A percentile compares a stretch with the other conserved stretches of the same genome.
Evolutionary conservation across 352 stramenopile species (phyloP).

Genomic region (Thalassiosira livingstoniorum): DNA sequence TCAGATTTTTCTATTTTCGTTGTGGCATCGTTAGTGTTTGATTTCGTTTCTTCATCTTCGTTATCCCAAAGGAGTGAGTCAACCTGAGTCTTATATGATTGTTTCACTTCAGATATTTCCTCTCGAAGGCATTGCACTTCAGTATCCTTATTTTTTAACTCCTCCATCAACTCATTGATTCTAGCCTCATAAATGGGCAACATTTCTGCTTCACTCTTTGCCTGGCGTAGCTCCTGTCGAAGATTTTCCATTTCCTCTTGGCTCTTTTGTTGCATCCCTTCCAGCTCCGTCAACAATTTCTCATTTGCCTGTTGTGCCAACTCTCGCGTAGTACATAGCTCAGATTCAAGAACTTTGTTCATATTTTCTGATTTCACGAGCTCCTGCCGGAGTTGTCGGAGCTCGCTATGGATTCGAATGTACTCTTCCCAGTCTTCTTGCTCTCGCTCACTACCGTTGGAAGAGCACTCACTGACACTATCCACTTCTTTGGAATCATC

Average conservation of each 20-base stretch:
- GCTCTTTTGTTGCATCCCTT: neutral
- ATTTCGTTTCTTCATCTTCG: too few relatives aligned
- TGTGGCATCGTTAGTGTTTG: too few relatives aligned
- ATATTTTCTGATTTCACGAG: slow-evolving; percentile 22
- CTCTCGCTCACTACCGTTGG: slow-evolving; percentile 2
- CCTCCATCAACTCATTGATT: slow-evolving; percentile 23
- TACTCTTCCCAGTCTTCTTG: slow-evolving; percentile 34
- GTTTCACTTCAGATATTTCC: slow-evolving; percentile 19
- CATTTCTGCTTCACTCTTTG: neutral
- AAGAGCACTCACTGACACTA: neutral
- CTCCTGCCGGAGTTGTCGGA: slow-evolving; percentile 14
- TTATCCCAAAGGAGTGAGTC: slow-evolving; percentile 14
- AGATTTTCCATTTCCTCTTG: slow-evolving; percentile 13
- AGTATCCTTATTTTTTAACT: slow-evolving; percentile 21
- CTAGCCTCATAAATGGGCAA: slow-evolving; percentile 20
- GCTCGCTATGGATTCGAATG: slow-evolving; percentile 12
- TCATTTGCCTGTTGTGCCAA: slow-evolving; percentile 12
- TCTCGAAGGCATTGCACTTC: slow-evolving; percentile 13
- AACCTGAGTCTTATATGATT: slow-evolving; percentile 1
- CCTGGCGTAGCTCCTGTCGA: slow-evolving; percentile 8
- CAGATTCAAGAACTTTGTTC: slow-evolving; percentile 17
- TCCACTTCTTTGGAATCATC: slow-evolving; percentile 6
- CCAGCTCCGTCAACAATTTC: neutral
- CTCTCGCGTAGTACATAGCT: neutral
- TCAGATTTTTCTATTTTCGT: too few relatives aligned